Conservation (phyloP, 2,329 filamentous ascomycete genomes). For the Fusarium sp. region DNA sequence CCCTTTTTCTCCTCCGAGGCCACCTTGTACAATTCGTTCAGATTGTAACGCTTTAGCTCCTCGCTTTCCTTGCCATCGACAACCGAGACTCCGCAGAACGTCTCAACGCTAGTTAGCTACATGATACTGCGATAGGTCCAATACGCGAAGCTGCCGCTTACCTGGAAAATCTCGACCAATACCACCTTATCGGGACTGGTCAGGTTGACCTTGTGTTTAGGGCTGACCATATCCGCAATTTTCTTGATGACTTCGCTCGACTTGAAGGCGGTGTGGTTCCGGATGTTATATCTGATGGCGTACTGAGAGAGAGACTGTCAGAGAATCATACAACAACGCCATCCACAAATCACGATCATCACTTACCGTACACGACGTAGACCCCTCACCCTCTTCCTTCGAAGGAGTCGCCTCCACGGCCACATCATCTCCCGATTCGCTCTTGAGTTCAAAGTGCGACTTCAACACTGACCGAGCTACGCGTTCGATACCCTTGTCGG, state of each 20-base stretch:
- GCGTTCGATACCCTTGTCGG: constrained; percentile 73
- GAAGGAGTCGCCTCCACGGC: constrained; percentile 24
- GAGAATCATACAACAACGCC: constrained; percentile 25
- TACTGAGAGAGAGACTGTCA: constrained; percentile 64
- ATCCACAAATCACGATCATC: constrained; percentile 16
- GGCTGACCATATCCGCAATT: constrained; percentile 73
- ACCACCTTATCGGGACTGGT: constrained; percentile 81
- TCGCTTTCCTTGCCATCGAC: constrained; percentile 77
- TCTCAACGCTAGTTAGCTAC: constrained; percentile 59
- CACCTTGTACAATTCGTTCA: constrained; percentile 75
- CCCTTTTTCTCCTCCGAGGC: constrained; percentile 33
- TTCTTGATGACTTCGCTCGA: constrained; percentile 76
- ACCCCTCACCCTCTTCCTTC: constrained; percentile 26
- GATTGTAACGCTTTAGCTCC: constrained; percentile 78
- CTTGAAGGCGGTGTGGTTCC: constrained; percentile 76
- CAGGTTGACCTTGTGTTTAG: constrained; percentile 80
- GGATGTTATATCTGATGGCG: constrained; percentile 82
- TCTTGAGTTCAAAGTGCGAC: constrained; percentile 67
- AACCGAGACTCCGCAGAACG: constrained; percentile 81
- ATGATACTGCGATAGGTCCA: constrained; percentile 32
- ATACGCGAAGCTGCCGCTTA: constrained; percentile 52
- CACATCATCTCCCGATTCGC: constrained; percentile 34
- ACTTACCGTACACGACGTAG: constrained; percentile 57
- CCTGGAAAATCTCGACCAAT: constrained; percentile 83
- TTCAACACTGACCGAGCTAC: constrained; percentile 71